These are phyloP conservation scores for Chamaecyparis obtusa DNA, from an alignment of 75 land plant species.

Conservation along the genomic window DNA sequence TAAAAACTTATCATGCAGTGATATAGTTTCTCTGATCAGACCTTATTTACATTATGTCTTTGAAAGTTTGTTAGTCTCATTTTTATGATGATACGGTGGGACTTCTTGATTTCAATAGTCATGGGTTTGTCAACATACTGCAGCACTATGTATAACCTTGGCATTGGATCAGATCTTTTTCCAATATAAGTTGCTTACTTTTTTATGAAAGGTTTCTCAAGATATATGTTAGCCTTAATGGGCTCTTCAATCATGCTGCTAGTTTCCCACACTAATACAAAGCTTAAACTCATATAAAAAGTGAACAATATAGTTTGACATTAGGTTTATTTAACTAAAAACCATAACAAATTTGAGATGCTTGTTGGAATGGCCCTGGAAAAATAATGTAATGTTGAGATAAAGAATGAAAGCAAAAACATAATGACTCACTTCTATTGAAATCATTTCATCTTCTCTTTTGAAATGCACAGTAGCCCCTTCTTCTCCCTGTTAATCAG, in stretches of 20 bases:
- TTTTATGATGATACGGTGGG: background rate
- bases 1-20: background rate
- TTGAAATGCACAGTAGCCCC: slow-evolving; percentile 41
- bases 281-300: background rate
- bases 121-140: background rate
- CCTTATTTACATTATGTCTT: background rate
- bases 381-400: background rate
- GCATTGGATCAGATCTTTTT: background rate
- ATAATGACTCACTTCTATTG: slow-evolving; percentile 27
- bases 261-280: background rate
- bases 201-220: background rate
- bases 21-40: background rate
- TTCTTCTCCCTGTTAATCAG: slow-evolving; percentile 34
- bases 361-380: background rate
- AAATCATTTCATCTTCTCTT: slow-evolving; percentile 30
- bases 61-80: background rate
- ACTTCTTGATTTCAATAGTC: background rate
- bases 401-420: background rate
- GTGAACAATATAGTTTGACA: background rate
- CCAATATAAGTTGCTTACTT: background rate
- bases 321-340: background rate
- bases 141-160: background rate
- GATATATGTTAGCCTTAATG: background rate
- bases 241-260: background rate
- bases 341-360: background rate